Percentiles rank a stretch among this genome's conserved stretches.
Evolutionary conservation across 2,329 filamentous ascomycete genomes (phyloP).

Genomic region (Xylariaceae sp.): DNA sequence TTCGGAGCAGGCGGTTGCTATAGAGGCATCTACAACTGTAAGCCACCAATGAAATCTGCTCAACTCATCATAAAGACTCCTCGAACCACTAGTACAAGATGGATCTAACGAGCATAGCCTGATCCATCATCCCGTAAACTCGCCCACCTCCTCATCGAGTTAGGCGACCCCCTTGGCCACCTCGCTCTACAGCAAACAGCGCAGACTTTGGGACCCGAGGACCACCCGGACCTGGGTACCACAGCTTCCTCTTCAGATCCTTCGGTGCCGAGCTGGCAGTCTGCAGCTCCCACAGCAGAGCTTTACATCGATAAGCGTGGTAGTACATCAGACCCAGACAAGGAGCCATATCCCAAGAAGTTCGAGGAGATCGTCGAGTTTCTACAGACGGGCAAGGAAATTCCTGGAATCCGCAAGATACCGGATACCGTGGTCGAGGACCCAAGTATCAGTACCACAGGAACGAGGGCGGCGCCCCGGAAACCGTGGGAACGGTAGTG

Average conservation of each 20-base stretch:
- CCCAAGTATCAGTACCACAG: slow-evolving; percentile 36
- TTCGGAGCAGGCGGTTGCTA: slow-evolving; percentile 19
- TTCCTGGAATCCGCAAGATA: slow-evolving; percentile 73
- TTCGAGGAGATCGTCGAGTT: slow-evolving; percentile 74
- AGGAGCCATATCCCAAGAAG: slow-evolving; percentile 62
- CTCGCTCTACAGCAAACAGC: slow-evolving; percentile 7
- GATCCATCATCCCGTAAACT: slow-evolving; percentile 16
- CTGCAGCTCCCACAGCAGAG: slow-evolving; percentile 26
- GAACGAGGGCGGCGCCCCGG: slow-evolving; percentile 25
- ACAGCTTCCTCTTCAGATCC: slow-evolving; percentile 5
- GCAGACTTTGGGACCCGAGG: slow-evolving; percentile 3
- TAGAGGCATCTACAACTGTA: slow-evolving; percentile 19
- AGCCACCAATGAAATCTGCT: neutral
- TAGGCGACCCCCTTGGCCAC: slow-evolving; percentile 16
- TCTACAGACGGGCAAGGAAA: slow-evolving; percentile 65
- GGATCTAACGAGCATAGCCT: slow-evolving; percentile 5
- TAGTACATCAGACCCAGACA: slow-evolving; percentile 13
- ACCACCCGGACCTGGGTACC: slow-evolving; percentile 2
- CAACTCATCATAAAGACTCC: no score
- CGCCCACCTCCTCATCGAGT: slow-evolving; percentile 16
- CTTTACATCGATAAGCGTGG: slow-evolving; percentile 23
- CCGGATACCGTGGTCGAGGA: slow-evolving; percentile 65
- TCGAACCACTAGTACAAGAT: no score
- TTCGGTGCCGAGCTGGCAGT: slow-evolving; percentile 28
- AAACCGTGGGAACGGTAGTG: slow-evolving; percentile 62